Evolutionary conservation across 371 early-diverging fungal species (phyloP).

Genomic region (Mucor piriformis): DNA sequence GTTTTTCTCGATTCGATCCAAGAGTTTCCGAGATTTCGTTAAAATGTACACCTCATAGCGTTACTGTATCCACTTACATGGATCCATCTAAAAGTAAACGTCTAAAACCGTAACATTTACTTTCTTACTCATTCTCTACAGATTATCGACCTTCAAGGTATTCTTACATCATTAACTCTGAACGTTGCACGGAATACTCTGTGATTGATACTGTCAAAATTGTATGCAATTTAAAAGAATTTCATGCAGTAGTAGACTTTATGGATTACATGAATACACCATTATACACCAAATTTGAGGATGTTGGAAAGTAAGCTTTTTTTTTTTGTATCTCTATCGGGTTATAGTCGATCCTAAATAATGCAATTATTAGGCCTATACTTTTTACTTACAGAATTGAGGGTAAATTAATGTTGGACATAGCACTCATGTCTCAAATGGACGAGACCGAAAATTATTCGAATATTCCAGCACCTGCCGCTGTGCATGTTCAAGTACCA

Average conservation of each 20-base stretch:
- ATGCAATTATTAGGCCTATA: background rate
- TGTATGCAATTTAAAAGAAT: conserved; percentile 20
- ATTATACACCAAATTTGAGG: conserved; percentile 9
- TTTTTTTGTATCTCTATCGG: background rate
- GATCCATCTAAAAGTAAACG: background rate
- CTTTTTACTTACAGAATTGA: background rate
- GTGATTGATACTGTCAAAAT: conserved; percentile 1
- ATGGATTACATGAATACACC: conserved; percentile 13
- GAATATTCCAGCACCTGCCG: too few species aligned
- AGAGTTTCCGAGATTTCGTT: conserved; percentile 7
- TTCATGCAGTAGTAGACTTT: conserved; percentile 16
- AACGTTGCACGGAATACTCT: conserved; percentile 1
- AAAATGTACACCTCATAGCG: background rate
- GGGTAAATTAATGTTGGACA: background rate
- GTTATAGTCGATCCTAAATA: background rate
- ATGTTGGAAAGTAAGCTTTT: conserved; percentile 16
- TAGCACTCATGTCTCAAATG: background rate
- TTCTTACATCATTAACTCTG: background rate
- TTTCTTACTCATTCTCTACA: background rate
- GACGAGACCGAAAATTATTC: background rate
- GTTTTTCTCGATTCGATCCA: conserved; percentile 4
- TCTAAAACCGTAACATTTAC: background rate
- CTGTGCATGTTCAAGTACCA: too few species aligned
- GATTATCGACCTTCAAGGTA: conserved; percentile 11
- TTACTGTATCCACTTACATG: background rate